phyloP scores from a whole-genome alignment of 345 rosid species.

The Iberis pinnata region DNA sequence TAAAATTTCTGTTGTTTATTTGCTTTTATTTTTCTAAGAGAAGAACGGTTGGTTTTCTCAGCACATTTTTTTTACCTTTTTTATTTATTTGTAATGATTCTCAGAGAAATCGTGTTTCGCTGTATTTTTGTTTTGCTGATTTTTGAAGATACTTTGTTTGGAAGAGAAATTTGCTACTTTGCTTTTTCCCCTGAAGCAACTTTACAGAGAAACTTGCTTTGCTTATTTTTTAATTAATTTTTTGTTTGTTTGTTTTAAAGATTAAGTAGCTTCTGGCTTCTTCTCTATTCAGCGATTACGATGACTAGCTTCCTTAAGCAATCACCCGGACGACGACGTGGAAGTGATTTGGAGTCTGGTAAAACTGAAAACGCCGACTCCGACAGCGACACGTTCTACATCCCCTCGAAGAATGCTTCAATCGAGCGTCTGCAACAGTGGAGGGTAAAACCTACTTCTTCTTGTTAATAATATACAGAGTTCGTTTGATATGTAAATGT shows the following conservation, averaged over 20 bases:
- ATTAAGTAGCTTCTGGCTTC: neutral
- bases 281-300: slow-evolving; percentile 30
- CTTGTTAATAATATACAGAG: no score
- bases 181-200: no score
- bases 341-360: slow-evolving; percentile 49
- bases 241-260: neutral
- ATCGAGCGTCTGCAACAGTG: slow-evolving; percentile 62
- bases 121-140: no score
- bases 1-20: slow-evolving; percentile 8
- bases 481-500: no score
- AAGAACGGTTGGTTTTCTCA: no score
- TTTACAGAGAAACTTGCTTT: neutral
- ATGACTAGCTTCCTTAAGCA: slow-evolving; percentile 27
- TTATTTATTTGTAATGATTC: neutral
- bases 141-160: neutral
- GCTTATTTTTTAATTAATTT: neutral
- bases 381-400: slow-evolving; percentile 49
- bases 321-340: slow-evolving; percentile 38
- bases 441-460: slow-evolving; percentile 51
- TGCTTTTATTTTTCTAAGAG: no score
- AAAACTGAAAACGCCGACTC: slow-evolving; percentile 26
- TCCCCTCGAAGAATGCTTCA: slow-evolving; percentile 66
- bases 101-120: no score
- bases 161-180: slow-evolving; percentile 3
- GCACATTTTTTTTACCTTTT: no score